A percentile compares a stretch with the other conserved stretches of the same genome.
phyloP scores from a whole-genome alignment of 2,329 filamentous ascomycete genomes.

The Samsoniella hepiali region DNA sequence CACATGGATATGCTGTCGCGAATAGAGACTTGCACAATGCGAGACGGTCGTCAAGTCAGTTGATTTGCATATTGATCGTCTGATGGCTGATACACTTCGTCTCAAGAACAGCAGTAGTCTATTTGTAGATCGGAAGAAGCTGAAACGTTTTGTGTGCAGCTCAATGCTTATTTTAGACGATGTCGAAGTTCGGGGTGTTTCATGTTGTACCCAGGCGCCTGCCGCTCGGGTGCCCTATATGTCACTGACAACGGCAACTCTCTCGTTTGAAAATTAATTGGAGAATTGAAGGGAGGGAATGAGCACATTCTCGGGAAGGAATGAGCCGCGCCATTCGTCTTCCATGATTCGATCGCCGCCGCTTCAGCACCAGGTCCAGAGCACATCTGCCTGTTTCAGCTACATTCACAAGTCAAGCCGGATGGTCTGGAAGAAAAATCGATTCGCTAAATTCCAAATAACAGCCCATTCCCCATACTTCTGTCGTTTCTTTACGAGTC shows the following conservation, averaged over 20 bases:
- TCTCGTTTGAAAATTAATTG: background rate
- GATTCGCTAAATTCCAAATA: slow-evolving; percentile 16
- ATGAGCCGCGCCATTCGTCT: background rate
- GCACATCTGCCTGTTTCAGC: background rate
- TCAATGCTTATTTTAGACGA: background rate
- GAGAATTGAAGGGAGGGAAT: too few relatives aligned
- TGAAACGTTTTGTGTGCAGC: background rate
- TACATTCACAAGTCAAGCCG: background rate
- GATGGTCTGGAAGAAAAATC: background rate
- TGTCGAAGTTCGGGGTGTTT: background rate
- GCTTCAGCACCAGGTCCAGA: background rate
- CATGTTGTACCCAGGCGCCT: background rate
- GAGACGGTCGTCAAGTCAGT: background rate
- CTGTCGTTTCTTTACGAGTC: slow-evolving; percentile 40
- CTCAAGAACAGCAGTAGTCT: background rate
- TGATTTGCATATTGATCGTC: background rate
- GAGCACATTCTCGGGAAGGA: background rate
- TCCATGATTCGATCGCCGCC: background rate
- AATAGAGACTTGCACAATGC: background rate
- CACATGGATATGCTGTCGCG: background rate
- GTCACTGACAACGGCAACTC: background rate
- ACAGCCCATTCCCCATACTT: background rate
- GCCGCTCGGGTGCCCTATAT: background rate
- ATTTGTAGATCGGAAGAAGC: background rate
- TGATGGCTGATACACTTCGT: slow-evolving; percentile 7